phyloP scores from a whole-genome alignment of 192 early-diverging fungal species.

The Coemansia asiatica region DNA sequence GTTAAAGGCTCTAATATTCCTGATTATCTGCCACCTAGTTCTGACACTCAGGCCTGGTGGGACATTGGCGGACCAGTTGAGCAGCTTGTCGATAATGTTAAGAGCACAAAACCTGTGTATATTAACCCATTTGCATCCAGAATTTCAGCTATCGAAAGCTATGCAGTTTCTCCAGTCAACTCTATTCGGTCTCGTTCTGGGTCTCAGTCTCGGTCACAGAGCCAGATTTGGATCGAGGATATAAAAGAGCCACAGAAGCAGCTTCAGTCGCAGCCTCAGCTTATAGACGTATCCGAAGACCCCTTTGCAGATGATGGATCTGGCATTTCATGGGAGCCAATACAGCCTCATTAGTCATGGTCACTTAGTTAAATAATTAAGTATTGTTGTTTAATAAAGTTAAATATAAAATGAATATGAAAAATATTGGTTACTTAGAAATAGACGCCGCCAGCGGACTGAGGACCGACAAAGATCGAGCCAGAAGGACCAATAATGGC shows the following conservation, averaged over 20 bases:
- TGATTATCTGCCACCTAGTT: conserved; percentile 47
- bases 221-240: no score
- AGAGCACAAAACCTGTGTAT: neutral
- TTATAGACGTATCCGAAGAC: conserved; percentile 16
- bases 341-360: conserved; percentile 20
- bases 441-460: conserved; percentile 54
- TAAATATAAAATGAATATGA: neutral
- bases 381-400: neutral
- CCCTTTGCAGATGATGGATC: conserved; percentile 39
- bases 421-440: conserved; percentile 10
- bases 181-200: no score
- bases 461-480: conserved; percentile 50
- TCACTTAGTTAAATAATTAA: no score
- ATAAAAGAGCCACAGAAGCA: neutral
- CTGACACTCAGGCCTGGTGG: conserved; percentile 37
- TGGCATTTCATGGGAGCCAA: conserved; percentile 34
- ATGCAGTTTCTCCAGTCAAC: neutral
- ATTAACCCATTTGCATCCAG: conserved; percentile 41
- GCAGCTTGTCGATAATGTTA: neutral
- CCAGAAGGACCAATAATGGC: conserved; percentile 51
- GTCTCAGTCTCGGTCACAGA: conserved; percentile 4
- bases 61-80: conserved; percentile 1
- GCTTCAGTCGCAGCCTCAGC: conserved; percentile 3
- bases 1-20: conserved; percentile 13
- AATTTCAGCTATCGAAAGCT: conserved; percentile 13